These are phyloP conservation scores for Elsinoe batatas DNA, from an alignment of 2,329 filamentous ascomycete species.

Conservation along the genomic window DNA sequence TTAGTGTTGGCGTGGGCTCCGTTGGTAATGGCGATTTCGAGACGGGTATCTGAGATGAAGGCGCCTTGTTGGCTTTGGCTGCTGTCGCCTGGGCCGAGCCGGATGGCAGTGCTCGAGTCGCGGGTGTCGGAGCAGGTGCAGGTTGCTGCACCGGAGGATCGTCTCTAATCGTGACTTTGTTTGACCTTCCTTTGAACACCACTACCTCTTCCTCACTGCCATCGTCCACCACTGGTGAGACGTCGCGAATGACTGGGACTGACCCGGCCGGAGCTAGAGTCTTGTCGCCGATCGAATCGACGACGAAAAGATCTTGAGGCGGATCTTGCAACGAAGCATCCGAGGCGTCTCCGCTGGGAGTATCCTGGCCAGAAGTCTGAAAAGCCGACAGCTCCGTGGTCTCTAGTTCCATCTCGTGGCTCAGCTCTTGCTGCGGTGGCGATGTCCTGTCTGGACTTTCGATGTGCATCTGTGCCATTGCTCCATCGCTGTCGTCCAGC, in stretches of 20 bases:
- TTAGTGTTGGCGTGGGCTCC: not conserved
- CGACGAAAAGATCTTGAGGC: slow-evolving; percentile 20
- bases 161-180: slow-evolving; percentile 20
- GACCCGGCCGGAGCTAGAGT: slow-evolving; percentile 17
- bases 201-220: slow-evolving; percentile 63
- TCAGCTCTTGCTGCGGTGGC: slow-evolving; percentile 14
- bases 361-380: slow-evolving; percentile 6
- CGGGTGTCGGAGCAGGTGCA: not conserved
- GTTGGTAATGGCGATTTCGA: not conserved
- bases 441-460: slow-evolving; percentile 16
- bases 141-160: slow-evolving; percentile 18
- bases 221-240: not conserved
- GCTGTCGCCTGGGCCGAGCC: not conserved
- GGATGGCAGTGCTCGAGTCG: too few relatives aligned
- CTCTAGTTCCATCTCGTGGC: slow-evolving; percentile 13
- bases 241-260: not conserved
- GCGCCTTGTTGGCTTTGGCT: not conserved
- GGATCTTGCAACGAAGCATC: not conserved
- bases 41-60: not conserved
- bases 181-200: slow-evolving; percentile 49
- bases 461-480: slow-evolving; percentile 25
- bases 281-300: slow-evolving; percentile 26
- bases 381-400: slow-evolving; percentile 11
- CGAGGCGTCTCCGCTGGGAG: not conserved
- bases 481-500: slow-evolving; percentile 22